phyloP scores from a whole-genome alignment of 148 eudicot species.

The Beta vulgaris region DNA sequence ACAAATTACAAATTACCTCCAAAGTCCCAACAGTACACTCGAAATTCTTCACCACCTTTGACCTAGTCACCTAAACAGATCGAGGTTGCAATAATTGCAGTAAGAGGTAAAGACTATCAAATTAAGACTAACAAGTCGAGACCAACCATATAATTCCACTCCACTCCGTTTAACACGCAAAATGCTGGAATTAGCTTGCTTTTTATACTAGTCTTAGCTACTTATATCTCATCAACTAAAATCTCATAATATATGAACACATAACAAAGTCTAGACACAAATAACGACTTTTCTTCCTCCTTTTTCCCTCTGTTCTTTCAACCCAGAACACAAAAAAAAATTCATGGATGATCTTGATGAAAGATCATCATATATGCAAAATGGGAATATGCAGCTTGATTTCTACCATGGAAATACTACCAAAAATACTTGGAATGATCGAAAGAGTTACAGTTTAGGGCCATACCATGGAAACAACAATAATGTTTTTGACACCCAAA shows the following conservation, averaged over 20 bases:
- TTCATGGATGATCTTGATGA: slow-evolving; percentile 49
- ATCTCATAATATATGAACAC: background rate
- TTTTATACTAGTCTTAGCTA: background rate
- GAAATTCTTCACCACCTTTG: slow-evolving; percentile 11
- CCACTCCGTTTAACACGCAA: slow-evolving; percentile 8
- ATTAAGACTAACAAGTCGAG: background rate
- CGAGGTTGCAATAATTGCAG: slow-evolving; percentile 50
- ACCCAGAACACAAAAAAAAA: background rate
- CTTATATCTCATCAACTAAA: background rate
- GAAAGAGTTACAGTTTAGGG: slow-evolving; percentile 45
- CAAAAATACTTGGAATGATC: slow-evolving; percentile 22
- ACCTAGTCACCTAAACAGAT: slow-evolving; percentile 30
- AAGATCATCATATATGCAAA: slow-evolving; percentile 33
- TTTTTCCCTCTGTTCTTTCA: background rate
- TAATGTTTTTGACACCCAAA: background rate
- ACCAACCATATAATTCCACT: background rate
- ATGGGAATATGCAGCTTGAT: slow-evolving; percentile 42
- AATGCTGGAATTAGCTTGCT: slow-evolving; percentile 8
- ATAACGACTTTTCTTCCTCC: slow-evolving; percentile 3
- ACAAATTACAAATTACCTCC: too few species aligned
- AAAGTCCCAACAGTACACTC: background rate
- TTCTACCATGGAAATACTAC: slow-evolving; percentile 34
- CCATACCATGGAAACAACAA: slow-evolving; percentile 15
- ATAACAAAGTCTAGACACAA: background rate
- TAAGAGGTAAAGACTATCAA: background rate